Percentiles rank a stretch among this genome's conserved stretches.
These are phyloP conservation scores for Lactifluus echinatus DNA, from an alignment of 768 basidiomycete genomes.

Conservation along the genomic window DNA sequence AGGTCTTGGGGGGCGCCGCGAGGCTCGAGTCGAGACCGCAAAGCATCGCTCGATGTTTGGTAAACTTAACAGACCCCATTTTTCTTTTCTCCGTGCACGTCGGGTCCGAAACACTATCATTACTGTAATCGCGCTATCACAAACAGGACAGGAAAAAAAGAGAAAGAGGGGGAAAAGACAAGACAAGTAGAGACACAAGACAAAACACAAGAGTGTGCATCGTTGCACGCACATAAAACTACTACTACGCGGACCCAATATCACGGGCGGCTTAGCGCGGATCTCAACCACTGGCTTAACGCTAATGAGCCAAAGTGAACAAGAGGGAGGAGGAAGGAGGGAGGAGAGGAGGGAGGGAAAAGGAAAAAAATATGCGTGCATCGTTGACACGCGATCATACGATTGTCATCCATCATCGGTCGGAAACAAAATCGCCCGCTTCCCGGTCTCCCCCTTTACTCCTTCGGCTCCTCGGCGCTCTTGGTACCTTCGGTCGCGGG, in stretches of 20 bases:
- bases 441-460: conserved; percentile 6
- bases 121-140: neutral
- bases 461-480: conserved; percentile 14
- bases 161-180: neutral
- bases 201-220: neutral
- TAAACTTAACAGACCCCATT: neutral
- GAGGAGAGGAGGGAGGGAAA: neutral
- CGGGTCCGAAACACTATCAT: neutral
- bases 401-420: conserved; percentile 7
- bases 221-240: conserved; percentile 3
- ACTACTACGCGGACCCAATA: conserved; percentile 1
- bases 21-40: neutral
- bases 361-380: conserved; percentile 1
- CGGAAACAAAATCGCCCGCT: conserved; percentile 12
- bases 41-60: neutral
- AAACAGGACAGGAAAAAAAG: neutral
- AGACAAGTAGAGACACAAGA: neutral
- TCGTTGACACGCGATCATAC: neutral
- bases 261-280: neutral
- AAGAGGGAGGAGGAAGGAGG: neutral
- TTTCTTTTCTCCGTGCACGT: neutral
- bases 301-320: conserved; percentile 1
- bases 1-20: neutral
- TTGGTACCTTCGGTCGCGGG: neutral
- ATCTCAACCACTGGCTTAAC: neutral